phyloP scores from a whole-genome alignment of 331 rosid species.

The Pyrus hybrid region DNA sequence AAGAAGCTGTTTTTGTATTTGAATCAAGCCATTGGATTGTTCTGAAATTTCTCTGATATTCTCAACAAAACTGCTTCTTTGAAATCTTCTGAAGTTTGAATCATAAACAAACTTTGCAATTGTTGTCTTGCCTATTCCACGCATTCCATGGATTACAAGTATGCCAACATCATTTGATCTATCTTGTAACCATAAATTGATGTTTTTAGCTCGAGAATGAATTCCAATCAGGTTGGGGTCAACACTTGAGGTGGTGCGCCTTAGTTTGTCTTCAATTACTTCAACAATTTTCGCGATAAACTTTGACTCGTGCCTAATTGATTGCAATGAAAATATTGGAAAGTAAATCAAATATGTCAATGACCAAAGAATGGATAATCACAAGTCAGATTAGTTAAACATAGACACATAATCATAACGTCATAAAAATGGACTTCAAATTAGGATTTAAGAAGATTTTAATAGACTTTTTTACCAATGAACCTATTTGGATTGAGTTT shows the following conservation, averaged over 20 bases:
- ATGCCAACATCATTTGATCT: background rate
- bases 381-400: too few species aligned
- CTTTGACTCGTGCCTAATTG: conserved; percentile 1
- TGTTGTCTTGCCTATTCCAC: conserved; percentile 6
- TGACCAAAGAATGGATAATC: too few species aligned
- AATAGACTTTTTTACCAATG: too few species aligned
- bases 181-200: background rate
- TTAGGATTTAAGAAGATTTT: too few species aligned
- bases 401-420: too few species aligned
- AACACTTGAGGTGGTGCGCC: background rate
- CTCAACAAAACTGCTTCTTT: background rate
- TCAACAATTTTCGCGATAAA: conserved; percentile 5
- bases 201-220: fast-evolving
- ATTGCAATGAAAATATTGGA: background rate
- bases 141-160: background rate
- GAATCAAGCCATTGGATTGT: background rate
- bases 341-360: background rate
- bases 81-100: background rate
- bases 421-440: too few species aligned
- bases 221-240: background rate
- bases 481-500: too few species aligned
- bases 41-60: background rate
- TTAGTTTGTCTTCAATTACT: background rate
- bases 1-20: background rate
- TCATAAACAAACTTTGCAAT: background rate